Evolutionary conservation across 2,329 filamentous ascomycete species (phyloP), one percentile per base, ranked within the genome.

Genomic region (Pseudogymnoascus sp.): DNA sequence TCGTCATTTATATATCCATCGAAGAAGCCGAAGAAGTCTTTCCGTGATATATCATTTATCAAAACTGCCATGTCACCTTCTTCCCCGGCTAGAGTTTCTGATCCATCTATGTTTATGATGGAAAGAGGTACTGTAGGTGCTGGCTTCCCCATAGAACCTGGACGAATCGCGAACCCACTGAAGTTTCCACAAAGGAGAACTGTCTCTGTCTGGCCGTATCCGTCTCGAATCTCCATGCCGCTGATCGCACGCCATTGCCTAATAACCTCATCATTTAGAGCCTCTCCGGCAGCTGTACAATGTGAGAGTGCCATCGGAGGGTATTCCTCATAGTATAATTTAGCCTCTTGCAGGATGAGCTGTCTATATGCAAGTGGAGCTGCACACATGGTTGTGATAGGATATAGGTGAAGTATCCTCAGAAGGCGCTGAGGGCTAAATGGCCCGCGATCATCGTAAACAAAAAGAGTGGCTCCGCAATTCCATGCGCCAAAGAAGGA

Each of bases 121-220:
- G 67, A 67, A 23, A 78, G 65, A 5, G 76, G 74, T 7, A 76
- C 72, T 4, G 73, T 74, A 10, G 76, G 75, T 11, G 73, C 66
- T 3, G 75, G 75, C 60, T 72, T 74, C 1, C 76, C 76, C 76
- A 78, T 78, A 4, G 72, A 75, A 1, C 76, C 75, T n/a, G 72
- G 71, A 42, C 72, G 71, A 60, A 77, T 72, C 9, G 66, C 63
- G 21, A 65, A 70, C 6, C 71, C 74, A 35, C 68, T 70, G 60
- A 76, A 74, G 66, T 78, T 78, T 21, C 74, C 75, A 63, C 75
- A 77, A 1, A 76, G 67, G 8, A 78, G 69, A 5, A 76, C 72
- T 4, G 75, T 76, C 65, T 78, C 76, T 15, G 74, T 76, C 66
- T 78, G 76, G 10, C 76, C 76, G 60, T 76, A 78, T 2, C 74